phyloP scores from a whole-genome alignment of 2,329 filamentous ascomycete species.

The Epichloe gansuensis region DNA sequence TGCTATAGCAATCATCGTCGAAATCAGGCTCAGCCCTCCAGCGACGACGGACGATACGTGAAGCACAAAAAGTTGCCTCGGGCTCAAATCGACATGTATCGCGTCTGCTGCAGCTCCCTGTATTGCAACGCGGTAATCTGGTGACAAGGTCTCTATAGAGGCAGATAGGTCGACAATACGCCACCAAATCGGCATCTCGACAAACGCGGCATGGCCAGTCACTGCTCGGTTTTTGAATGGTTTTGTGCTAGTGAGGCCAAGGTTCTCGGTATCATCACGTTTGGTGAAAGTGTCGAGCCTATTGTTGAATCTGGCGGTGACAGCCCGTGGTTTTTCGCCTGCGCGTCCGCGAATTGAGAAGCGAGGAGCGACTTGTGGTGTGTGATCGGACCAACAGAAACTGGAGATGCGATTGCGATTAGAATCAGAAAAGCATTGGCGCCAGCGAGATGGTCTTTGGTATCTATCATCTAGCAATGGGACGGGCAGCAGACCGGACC shows the following conservation, averaged over 20 bases:
- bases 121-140: not conserved
- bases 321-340: not conserved
- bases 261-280: not conserved
- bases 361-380: not conserved
- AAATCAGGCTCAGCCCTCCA: conserved; percentile 41
- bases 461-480: not conserved
- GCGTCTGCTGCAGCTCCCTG: not conserved
- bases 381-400: not conserved
- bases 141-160: not conserved
- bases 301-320: not conserved
- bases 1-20: conserved; percentile 47
- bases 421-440: not conserved
- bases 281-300: not conserved
- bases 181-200: conserved; percentile 2
- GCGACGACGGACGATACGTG: conserved; percentile 25
- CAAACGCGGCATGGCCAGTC: not conserved
- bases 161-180: not conserved
- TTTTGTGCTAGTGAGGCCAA: not conserved
- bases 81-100: not conserved
- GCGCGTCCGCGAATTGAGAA: not conserved
- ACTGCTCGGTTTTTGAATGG: not conserved
- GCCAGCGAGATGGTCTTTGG: not conserved
- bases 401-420: not conserved
- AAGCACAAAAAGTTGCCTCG: conserved; percentile 5
- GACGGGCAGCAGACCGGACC: not conserved